A percentile compares a stretch with the other conserved stretches of the same genome.
Conservation (phyloP, 2,329 filamentous ascomycete species). For the Xylariaceae sp. region DNA sequence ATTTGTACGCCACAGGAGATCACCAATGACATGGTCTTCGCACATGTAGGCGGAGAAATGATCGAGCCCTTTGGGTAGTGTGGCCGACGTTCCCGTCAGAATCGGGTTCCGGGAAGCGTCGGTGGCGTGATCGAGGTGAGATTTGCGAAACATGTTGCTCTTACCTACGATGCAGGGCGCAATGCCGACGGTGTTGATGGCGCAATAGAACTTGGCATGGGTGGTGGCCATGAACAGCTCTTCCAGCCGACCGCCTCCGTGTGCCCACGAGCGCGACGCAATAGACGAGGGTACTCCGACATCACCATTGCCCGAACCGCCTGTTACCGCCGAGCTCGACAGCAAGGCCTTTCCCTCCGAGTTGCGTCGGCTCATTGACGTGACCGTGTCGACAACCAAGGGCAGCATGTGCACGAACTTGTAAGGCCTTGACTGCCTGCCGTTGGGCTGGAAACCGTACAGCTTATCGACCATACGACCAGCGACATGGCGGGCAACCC, state of each 20-base stretch:
- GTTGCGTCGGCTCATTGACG: constrained; percentile 27
- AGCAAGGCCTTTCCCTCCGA: constrained; percentile 33
- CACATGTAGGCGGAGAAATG: constrained; percentile 96
- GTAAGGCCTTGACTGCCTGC: constrained; percentile 55
- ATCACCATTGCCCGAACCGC: constrained; percentile 30
- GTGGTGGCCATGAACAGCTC: constrained; percentile 92
- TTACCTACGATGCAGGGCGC: constrained; percentile 96
- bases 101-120: constrained; percentile 45
- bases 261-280: constrained; percentile 32
- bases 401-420: constrained; percentile 97
- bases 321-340: constrained; percentile 33
- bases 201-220: constrained; percentile 96
- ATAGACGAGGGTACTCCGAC: constrained; percentile 27
- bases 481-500: constrained; percentile 76
- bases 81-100: constrained; percentile 36
- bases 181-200: constrained; percentile 88
- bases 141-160: constrained; percentile 96
- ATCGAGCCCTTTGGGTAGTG: constrained; percentile 69
- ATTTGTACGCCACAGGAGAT: constrained; percentile 77
- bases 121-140: constrained; percentile 77
- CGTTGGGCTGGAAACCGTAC: constrained; percentile 59
- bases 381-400: constrained; percentile 73
- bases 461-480: constrained; percentile 88
- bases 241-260: constrained; percentile 79
- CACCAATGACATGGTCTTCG: constrained; percentile 94